Percentiles rank a stretch among this genome's conserved stretches.
Evolutionary conservation across 441 rosid genomes (phyloP).

Genomic region (Corymbia calophylla): DNA sequence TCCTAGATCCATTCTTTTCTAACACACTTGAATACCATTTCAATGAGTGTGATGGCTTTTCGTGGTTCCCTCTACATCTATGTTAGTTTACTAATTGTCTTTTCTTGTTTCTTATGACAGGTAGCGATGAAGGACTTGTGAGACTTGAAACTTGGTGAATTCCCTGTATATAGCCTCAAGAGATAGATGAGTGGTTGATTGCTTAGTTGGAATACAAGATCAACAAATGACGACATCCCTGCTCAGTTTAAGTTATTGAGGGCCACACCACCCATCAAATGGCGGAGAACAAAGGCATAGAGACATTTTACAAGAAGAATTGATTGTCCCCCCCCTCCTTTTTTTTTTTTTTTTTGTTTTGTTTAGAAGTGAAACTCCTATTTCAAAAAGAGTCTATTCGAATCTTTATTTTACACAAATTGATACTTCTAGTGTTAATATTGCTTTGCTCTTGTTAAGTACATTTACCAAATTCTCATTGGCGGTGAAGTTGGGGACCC

Average conservation of each 20-base stretch:
- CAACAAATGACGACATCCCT: not conserved
- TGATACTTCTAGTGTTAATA: not conserved
- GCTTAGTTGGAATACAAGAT: not conserved
- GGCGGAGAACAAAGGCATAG: not conserved
- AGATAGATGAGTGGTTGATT: not conserved
- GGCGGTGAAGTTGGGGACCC: not conserved
- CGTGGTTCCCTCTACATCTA: not conserved
- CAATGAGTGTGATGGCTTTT: not conserved
- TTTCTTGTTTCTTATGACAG: not conserved
- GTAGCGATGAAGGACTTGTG: not conserved
- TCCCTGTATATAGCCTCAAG: not conserved
- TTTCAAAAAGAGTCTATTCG: not conserved
- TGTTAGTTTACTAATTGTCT: not conserved
- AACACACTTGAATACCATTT: not conserved
- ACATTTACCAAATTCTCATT: not conserved
- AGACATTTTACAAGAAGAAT: not conserved
- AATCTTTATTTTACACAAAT: not conserved
- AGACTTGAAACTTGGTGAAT: not conserved
- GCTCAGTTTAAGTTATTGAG: not conserved
- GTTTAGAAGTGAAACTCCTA: not conserved
- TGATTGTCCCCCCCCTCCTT: not conserved
- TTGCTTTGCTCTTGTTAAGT: not conserved
- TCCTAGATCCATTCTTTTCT: not conserved
- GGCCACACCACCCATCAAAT: not conserved
- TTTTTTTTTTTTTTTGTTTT: not conserved